Evolutionary conservation across 495 filamentous ascomycete genomes (phyloP).

Genomic region (Daldinia childiae): DNA sequence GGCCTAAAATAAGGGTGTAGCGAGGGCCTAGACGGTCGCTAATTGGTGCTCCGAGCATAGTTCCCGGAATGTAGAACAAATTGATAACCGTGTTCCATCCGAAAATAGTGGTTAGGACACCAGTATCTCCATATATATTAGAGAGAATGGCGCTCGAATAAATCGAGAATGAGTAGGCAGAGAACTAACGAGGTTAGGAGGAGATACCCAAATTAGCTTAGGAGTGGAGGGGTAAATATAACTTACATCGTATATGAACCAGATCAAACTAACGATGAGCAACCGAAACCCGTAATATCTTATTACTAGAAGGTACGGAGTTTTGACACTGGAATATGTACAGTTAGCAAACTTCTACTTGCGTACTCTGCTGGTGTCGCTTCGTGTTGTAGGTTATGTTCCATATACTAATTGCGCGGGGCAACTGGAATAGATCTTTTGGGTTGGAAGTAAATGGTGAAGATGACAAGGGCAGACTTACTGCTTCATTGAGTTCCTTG

Average conservation of each 20-base stretch:
- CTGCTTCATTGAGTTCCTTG: constrained; percentile 61
- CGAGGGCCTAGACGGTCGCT: constrained; percentile 81
- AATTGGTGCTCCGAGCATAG: constrained; percentile 74
- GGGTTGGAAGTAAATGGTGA: too few species aligned
- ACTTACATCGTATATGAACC: constrained; percentile 86
- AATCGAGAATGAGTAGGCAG: constrained; percentile 79
- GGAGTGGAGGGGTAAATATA: constrained; percentile 1
- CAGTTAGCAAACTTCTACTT: constrained; percentile 6
- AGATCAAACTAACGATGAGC: constrained; percentile 77
- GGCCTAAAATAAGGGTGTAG: constrained; percentile 72
- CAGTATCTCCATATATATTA: constrained; percentile 66
- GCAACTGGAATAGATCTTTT: too few species aligned
- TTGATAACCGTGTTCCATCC: constrained; percentile 89
- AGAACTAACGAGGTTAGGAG: constrained; percentile 59
- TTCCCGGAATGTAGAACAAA: constrained; percentile 86
- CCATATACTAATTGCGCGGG: not conserved
- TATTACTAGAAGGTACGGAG: constrained; percentile 64
- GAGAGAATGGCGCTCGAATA: constrained; percentile 76
- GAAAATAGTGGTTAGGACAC: constrained; percentile 76
- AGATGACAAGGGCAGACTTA: constrained; percentile 8
- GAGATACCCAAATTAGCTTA: constrained; percentile 22
- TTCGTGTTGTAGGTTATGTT: not conserved
- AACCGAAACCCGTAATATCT: constrained; percentile 71
- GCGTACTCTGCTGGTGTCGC: too few species aligned
- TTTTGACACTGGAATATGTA: constrained; percentile 50